Base-by-base conservation (phyloP, 345 rosid genomes). In the Populus pruinosa region DNA sequence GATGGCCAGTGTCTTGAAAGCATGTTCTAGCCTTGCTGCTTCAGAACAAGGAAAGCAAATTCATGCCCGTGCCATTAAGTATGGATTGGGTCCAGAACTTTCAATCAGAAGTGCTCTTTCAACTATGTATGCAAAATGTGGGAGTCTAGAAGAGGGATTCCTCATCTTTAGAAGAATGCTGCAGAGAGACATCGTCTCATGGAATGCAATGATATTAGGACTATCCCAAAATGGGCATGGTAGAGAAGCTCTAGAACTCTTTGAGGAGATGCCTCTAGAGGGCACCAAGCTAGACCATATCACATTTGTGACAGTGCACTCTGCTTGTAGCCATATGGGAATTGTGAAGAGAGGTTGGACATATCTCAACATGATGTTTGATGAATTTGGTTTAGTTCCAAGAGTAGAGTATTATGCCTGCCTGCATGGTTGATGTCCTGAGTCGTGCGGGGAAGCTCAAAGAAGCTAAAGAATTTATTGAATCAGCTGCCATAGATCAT, bases 391-490 rank as follows among this genome's bases (percentile, higher is more conserved):
- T 62, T 4, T 78, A 5, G 72, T 69, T 74, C 81, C 81, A 12
- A 74, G 61, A 31, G 50, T 82, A 44, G 84, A 82, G 49, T 81
- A 82, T 71, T 70, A 82, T 47, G 81, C 78, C 21, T 82, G 84
- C 76, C 21, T 82, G 84, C 76, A 77, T 78, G 81, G 84, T 82
- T 63, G 84, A 77, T 69, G 72, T 77, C 35, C 74, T 78, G 39
- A 74, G 81, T 61, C 78, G 84, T 38, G 81, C 84, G 50, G 84
- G 81, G 72, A 63, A 73, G 72, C 71, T 82, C 29, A 62, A 38
- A 0, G 84, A 82, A 82, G 93, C 93, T 21, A 89, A 82, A 80
- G 91, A 86, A 75, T 89, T 91, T 78, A 92, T 94, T 2, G 97
- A 94, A 85, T 89, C 92, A 20, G 84, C 87, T 55, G 70, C 73